Conservation (phyloP, 176 grass and related monocot genomes). For the Chrysopogon serrulatus region DNA sequence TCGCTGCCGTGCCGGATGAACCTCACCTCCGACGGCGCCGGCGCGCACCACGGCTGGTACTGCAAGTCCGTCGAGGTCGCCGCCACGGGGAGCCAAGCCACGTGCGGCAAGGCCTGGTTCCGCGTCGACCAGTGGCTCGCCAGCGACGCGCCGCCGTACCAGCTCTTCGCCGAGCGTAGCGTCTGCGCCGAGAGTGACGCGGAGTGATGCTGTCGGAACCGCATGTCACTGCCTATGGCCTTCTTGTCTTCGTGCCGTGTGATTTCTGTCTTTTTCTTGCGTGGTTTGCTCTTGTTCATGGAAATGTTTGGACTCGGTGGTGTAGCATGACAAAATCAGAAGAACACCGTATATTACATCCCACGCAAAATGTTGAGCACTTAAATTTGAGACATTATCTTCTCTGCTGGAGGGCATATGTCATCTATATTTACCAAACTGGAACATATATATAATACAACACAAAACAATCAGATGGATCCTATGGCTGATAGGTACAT, state of each 20-base stretch:
- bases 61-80: slow-evolving; percentile 37
- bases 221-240: background rate
- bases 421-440: slow-evolving; percentile 28
- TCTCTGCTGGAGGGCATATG: background rate
- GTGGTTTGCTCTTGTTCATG: no score
- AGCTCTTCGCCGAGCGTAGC: slow-evolving; percentile 29
- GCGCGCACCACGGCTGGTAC: slow-evolving; percentile 47
- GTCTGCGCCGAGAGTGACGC: background rate
- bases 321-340: background rate
- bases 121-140: slow-evolving; percentile 44
- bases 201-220: background rate
- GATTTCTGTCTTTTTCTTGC: background rate
- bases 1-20: slow-evolving; percentile 33
- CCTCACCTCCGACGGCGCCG: slow-evolving; percentile 43
- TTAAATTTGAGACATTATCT: background rate
- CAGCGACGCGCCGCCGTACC: slow-evolving; percentile 34
- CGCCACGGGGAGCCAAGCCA: background rate
- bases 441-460: slow-evolving; percentile 18
- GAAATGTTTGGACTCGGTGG: no score
- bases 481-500: slow-evolving; percentile 6
- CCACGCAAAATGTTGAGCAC: background rate
- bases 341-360: background rate
- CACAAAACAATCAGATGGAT: slow-evolving; percentile 27
- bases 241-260: background rate
- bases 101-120: slow-evolving; percentile 22